phyloP scores from a whole-genome alignment of 148 eudicot genomes.

The Polygonum aviculare region DNA sequence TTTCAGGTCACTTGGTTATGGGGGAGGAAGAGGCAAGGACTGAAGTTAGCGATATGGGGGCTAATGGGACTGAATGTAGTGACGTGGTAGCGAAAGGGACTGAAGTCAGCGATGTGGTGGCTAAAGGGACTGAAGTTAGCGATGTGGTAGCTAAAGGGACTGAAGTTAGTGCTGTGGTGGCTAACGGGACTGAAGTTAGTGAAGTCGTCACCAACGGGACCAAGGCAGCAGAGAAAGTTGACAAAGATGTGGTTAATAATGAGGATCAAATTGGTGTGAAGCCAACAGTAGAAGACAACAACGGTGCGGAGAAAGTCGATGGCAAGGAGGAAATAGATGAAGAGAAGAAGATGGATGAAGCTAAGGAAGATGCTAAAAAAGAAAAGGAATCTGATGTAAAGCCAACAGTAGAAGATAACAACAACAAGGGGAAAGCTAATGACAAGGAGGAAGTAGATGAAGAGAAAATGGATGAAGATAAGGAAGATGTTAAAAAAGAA shows the following conservation, averaged over 20 bases:
- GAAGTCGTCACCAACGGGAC: slow-evolving; percentile 33
- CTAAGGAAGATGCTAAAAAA: neutral
- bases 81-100: slow-evolving; percentile 6
- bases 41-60: slow-evolving; percentile 24
- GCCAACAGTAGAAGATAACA: slow-evolving; percentile 18
- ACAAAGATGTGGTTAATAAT: slow-evolving; percentile 25
- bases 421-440: slow-evolving; percentile 24
- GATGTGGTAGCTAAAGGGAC: slow-evolving; percentile 9
- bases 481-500: too few species aligned
- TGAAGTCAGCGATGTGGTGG: slow-evolving; percentile 23
- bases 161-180: slow-evolving; percentile 11
- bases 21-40: slow-evolving; percentile 46
- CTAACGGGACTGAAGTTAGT: slow-evolving; percentile 37
- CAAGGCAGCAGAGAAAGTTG: slow-evolving; percentile 21
- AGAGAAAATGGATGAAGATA: slow-evolving; percentile 1
- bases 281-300: neutral
- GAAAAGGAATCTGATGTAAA: neutral
- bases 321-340: neutral
- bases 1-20: slow-evolving; percentile 28
- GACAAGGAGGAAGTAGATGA: slow-evolving; percentile 18
- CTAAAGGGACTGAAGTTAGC: slow-evolving; percentile 22
- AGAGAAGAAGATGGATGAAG: neutral
- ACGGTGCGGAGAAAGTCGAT: neutral
- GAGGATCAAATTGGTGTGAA: slow-evolving; percentile 16
- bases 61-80: neutral